Conservation (phyloP, 805 yeast species). For the Candida manassasensis region DNA sequence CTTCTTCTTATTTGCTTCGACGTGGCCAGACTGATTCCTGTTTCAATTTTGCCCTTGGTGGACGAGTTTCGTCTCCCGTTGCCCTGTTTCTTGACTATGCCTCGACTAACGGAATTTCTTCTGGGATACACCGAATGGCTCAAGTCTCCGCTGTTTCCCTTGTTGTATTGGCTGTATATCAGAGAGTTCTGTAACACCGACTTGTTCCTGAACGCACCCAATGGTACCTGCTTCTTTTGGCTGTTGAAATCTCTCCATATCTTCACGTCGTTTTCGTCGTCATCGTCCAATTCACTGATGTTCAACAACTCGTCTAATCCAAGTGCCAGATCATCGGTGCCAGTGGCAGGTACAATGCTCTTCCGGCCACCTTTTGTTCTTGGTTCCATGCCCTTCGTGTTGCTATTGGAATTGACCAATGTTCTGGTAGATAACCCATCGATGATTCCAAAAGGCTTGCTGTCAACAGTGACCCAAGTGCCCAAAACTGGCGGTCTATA, state of each 20-base stretch:
- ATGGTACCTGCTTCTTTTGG: slow-evolving; percentile 55
- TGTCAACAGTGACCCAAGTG: slow-evolving; percentile 77
- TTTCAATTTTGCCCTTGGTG: neutral
- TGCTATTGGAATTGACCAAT: slow-evolving; percentile 23
- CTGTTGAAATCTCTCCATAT: slow-evolving; percentile 44
- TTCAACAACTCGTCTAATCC: slow-evolving; percentile 78
- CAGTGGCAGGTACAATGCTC: slow-evolving; percentile 12
- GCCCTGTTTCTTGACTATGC: slow-evolving; percentile 5
- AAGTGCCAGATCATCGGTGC: slow-evolving; percentile 33
- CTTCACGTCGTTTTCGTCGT: slow-evolving; percentile 52
- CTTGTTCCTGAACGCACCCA: slow-evolving; percentile 88
- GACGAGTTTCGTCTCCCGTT: slow-evolving; percentile 2
- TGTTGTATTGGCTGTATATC: slow-evolving; percentile 13
- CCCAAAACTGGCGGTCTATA: slow-evolving; percentile 90
- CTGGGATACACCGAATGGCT: slow-evolving; percentile 12
- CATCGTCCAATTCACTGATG: slow-evolving; percentile 80
- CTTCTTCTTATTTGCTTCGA: slow-evolving; percentile 46
- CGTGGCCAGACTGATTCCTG: neutral
- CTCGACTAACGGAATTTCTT: slow-evolving; percentile 8
- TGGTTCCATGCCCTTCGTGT: slow-evolving; percentile 1
- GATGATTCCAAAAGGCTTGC: slow-evolving; percentile 86
- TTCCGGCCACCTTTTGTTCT: slow-evolving; percentile 11
- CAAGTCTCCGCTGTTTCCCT: slow-evolving; percentile 21
- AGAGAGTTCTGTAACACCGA: slow-evolving; percentile 27
- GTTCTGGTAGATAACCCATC: slow-evolving; percentile 92